phyloP scores from a whole-genome alignment of 805 yeast species.

The Torulaspora indica region DNA sequence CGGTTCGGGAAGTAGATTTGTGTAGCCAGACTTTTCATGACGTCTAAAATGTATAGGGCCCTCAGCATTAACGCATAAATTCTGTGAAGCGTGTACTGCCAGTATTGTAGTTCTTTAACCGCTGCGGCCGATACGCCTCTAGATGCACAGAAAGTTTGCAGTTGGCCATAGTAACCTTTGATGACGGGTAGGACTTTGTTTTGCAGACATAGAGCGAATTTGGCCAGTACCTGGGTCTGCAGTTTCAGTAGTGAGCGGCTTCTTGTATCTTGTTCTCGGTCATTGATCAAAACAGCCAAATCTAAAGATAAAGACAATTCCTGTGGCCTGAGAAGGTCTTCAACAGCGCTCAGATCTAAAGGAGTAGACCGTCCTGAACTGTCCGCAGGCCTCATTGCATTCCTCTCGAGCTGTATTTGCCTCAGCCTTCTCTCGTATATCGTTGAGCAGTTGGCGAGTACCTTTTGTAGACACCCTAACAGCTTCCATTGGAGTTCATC shows the following conservation, averaged over 20 bases:
- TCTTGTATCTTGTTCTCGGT: slow-evolving; percentile 26
- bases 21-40: slow-evolving; percentile 22
- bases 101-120: slow-evolving; percentile 35
- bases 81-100: slow-evolving; percentile 45
- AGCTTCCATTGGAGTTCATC: slow-evolving; percentile 27
- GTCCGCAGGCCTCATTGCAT: slow-evolving; percentile 31
- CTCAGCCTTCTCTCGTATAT: slow-evolving; percentile 33
- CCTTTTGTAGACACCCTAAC: slow-evolving; percentile 20
- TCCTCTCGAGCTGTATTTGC: slow-evolving; percentile 32
- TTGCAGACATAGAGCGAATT: slow-evolving; percentile 26
- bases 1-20: slow-evolving; percentile 31
- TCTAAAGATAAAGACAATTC: slow-evolving; percentile 33
- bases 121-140: slow-evolving; percentile 15
- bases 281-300: slow-evolving; percentile 35
- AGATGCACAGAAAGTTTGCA: slow-evolving; percentile 25
- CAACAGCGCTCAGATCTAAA: slow-evolving; percentile 29
- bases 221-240: slow-evolving; percentile 29
- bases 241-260: slow-evolving; percentile 27
- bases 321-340: slow-evolving; percentile 33
- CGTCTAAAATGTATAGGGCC: slow-evolving; percentile 16
- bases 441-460: slow-evolving; percentile 29
- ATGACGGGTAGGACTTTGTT: slow-evolving; percentile 26
- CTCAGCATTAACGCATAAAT: slow-evolving; percentile 37
- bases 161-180: slow-evolving; percentile 24
- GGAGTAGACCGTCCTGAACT: slow-evolving; percentile 29